phyloP scores from a whole-genome alignment of 2,329 filamentous ascomycete species.

The Alternaria triticina region DNA sequence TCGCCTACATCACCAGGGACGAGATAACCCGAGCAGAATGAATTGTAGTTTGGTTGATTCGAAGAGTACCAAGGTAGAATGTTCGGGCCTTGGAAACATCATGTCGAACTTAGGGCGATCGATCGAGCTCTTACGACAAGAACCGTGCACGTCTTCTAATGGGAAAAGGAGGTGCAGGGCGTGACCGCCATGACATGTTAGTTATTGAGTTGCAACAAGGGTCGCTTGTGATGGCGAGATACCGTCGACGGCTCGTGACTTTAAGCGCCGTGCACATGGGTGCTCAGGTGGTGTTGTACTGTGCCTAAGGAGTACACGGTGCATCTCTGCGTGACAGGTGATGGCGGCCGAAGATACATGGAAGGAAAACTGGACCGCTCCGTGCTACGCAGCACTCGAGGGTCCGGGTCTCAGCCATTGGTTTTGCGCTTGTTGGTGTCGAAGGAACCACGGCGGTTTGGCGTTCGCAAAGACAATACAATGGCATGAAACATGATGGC shows the following conservation, averaged over 20 bases:
- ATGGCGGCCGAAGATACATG: not conserved
- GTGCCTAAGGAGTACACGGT: conserved; percentile 5
- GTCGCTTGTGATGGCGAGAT: not conserved
- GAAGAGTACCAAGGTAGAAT: not conserved
- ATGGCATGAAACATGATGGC: conserved; percentile 1
- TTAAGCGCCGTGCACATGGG: conserved; percentile 5
- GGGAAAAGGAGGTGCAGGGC: conserved; percentile 1
- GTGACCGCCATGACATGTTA: not conserved
- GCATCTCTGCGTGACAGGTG: not conserved
- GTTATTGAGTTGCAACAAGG: not conserved
- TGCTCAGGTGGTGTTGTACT: conserved; percentile 6
- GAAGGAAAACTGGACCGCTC: not conserved
- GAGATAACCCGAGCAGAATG: not conserved
- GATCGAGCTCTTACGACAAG: not conserved
- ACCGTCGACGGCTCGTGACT: not conserved
- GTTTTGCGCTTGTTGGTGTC: conserved; percentile 5
- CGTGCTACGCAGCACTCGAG: not conserved
- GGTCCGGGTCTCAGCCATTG: not conserved
- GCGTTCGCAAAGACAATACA: not conserved
- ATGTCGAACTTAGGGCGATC: not conserved
- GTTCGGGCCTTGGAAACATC: not conserved
- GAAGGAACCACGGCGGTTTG: conserved; percentile 6
- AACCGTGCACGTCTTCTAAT: not conserved
- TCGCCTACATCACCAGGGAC: not conserved
- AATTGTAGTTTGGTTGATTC: not conserved